These are phyloP conservation scores for Paramicrosporidium saccamoebae DNA, from an alignment of 371 early-diverging fungal species.

Conservation along the genomic window DNA sequence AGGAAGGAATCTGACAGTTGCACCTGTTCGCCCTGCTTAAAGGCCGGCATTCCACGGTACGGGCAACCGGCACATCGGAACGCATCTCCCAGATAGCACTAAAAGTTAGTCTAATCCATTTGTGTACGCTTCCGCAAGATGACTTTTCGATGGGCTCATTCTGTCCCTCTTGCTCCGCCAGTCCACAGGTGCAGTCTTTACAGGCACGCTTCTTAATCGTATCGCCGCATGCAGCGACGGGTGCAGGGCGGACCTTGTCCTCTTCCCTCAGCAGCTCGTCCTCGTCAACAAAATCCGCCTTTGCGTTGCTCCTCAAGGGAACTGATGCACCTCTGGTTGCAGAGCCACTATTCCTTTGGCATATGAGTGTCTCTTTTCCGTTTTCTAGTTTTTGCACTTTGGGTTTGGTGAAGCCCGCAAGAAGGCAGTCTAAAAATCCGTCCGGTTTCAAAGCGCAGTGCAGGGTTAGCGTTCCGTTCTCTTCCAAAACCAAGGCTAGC, in stretches of 20 bases:
- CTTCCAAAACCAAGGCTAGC: too few relatives aligned
- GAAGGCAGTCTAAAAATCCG: too few relatives aligned
- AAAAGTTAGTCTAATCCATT: background rate
- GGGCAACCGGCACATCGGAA: conserved; percentile 95
- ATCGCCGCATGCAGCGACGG: conserved; percentile 26
- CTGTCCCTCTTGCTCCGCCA: conserved; percentile 27
- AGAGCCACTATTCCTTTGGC: too few relatives aligned
- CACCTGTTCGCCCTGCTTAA: conserved; percentile 83
- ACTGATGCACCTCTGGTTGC: too few relatives aligned
- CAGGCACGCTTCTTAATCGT: conserved; percentile 61
- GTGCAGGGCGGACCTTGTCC: conserved; percentile 35
- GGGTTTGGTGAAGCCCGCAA: too few relatives aligned
- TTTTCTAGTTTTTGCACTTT: too few relatives aligned
- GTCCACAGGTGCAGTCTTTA: conserved; percentile 84
- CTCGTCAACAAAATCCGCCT: conserved; percentile 56
- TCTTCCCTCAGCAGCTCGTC: conserved; percentile 52
- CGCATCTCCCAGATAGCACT: conserved; percentile 90
- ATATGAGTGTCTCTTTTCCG: too few relatives aligned
- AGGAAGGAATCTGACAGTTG: too few relatives aligned
- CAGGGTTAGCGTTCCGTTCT: too few relatives aligned
- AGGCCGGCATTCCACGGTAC: conserved; percentile 92
- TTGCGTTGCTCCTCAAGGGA: too few relatives aligned
- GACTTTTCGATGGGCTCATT: conserved; percentile 8
- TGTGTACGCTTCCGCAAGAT: conserved; percentile 5
- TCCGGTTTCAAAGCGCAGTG: too few relatives aligned